Base-by-base conservation (phyloP, 176 grass and related monocot genomes). In the Chloris gayana region DNA sequence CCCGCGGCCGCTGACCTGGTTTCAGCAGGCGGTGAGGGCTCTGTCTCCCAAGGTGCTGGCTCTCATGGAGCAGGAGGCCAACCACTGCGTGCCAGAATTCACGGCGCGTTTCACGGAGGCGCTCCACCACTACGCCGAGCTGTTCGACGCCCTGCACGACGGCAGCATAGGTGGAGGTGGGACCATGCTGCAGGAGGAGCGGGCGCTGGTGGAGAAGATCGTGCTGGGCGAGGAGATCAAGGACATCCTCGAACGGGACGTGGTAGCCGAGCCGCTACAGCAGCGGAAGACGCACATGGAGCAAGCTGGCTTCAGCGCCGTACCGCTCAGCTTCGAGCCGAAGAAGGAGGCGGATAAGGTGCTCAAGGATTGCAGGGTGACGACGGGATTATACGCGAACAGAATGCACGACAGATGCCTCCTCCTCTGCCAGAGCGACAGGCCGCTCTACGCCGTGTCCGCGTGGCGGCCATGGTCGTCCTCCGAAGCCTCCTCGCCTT, bases 141-240 rank as follows among this genome's bases (percentile, higher is more conserved):
- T 88, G 67, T 83, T 73, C 74, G 80, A 83, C 80, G n/a, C 9
- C 11, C 46, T 83, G 10, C 74, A 79, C 1, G 49, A 83, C 6
- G n/a, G n/a, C n/a, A n/a, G n/a, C n/a, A n/a, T n/a, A n/a, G n/a
- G n/a, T n/a, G n/a, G n/a, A n/a, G n/a, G n/a, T n/a, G n/a, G n/a
- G n/a, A n/a, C n/a, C n/a, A n/a, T n/a, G n/a, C n/a, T n/a, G 7
- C 38, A 58, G 3, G 22, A 63, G 4, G 82, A 77, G 22, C 67
- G 17, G 0, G 80, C 54, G 53, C 62, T 39, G 74, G 75, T 82
- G 31, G 88, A 90, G 75, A n/a, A n/a, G n/a, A n/a, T n/a, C n/a
- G n/a, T n/a, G n/a, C n/a, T n/a, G n/a, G n/a, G n/a, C n/a, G n/a
- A 79, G 69, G 75, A 91, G 75, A 67, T 87, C 64, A 63, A 27